Evolutionary conservation across 1,284 basidiomycete species (phyloP), one percentile per base, ranked within the genome.

Genomic region (Malassezia globosa): DNA sequence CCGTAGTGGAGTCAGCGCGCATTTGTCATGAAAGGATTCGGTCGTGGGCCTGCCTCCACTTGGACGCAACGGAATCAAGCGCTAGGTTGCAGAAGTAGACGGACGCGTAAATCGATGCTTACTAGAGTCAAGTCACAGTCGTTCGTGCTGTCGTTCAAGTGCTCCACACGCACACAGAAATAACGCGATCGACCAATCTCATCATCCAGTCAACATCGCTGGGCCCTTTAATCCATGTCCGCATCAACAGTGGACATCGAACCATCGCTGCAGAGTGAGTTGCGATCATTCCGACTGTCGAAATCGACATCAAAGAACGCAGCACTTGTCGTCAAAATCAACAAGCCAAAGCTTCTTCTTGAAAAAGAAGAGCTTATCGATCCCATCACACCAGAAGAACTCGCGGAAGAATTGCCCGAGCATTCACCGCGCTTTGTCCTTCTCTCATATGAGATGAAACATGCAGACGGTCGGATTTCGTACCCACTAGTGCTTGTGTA

Each of bases 371-470:
- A 69, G n/a, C 33, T 60, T n/a, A 43, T 59, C 4, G 54, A 52
- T 5, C 31, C 51, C 4, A 57, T 58, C 7, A 27, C 42, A 8
- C 46, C 63, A 0, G 63, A 67, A 11, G 66, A 71, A 18, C 37
- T 71, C 4, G 44, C 54, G 6, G 66, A 71, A 43, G 90, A 92
- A 66, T 77, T 95, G 5, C 89, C 89, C 0, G 87, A 87, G 73
- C 85, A 85, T 72, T 80, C 83, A 5, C 89, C 89, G 8, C 79
- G 89, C 60, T 94, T 87, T 69, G 80, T 94, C 38, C 72, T 95
- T 18, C 75, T 85, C 24, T 86, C 85, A 13, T 85, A 90, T 64
- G 83, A 86, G 64, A 77, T 89, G 19, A 77, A 78, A 37, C 86
- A 92, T 72, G 72, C 69, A 5, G 90, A 95, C 63, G 89, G 89